Base-by-base conservation (phyloP, 768 basidiomycete species). In the Tylopilus subfusipes region DNA sequence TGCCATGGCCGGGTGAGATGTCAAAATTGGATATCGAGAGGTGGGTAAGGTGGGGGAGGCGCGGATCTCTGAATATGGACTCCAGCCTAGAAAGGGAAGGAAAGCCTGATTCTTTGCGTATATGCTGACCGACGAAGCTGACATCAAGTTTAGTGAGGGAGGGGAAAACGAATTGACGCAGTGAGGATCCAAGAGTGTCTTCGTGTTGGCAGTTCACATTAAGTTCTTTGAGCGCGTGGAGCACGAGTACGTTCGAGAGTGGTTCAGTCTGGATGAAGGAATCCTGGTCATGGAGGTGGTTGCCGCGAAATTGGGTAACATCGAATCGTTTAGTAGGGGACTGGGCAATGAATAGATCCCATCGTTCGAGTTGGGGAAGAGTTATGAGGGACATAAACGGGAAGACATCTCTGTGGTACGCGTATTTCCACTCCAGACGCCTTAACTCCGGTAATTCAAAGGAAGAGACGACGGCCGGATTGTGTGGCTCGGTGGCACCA, bases 31-130 rank as follows among this genome's bases (percentile, higher is more conserved):
- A 75, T 43, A 85, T 60, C 18, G 78, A 77, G 53, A 84, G 75
- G 56, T 79, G 74, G 29, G 79, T 79, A 34, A 84, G 70, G 51
- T 70, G 61, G 4, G 72, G 76, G 27, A 83, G 74, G 47, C 81
- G 80, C 7, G 82, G 81, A 65, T 84, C 81, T 50, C 77, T 77
- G 63, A 83, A 81, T 53, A 84, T 70, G 34, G 70, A 75, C 64
- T 82, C 80, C 27, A 80, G 72, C 29, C 76, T 74, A 36, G 79
- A 78, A 50, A 83, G 68, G 7, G 59, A 48, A 14, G 77, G 75
- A 14, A 61, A 18, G 22, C 50, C 54, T 39, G 62, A 47, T 38
- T 59, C 62, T 55, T 60, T 64, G 43, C 60, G 63, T 30, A 50
- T 46, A 24, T 62, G 61, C 19, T 63, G 65, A 50, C 72, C 74